phyloP scores from a whole-genome alignment of 1,284 basidiomycete species.

The Ceratobasidium sp. region DNA sequence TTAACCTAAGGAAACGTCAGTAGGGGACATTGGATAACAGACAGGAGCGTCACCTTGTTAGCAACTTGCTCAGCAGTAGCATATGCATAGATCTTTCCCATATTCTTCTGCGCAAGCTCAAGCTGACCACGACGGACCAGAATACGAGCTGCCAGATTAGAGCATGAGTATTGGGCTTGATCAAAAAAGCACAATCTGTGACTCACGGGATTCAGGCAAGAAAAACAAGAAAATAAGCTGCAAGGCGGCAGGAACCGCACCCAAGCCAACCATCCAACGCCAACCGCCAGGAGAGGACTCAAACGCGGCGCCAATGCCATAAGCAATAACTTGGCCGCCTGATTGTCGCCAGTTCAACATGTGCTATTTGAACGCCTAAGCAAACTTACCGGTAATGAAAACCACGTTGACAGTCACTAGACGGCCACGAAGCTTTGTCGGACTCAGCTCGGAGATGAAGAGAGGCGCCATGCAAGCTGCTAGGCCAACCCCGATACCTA shows the following conservation, averaged over 20 bases:
- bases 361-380: background rate
- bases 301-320: slow-evolving; percentile 78
- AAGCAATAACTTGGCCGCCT: slow-evolving; percentile 78
- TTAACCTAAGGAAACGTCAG: slow-evolving; percentile 55
- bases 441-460: slow-evolving; percentile 85
- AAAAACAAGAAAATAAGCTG: slow-evolving; percentile 69
- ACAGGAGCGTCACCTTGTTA: slow-evolving; percentile 60
- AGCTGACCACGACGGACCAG: slow-evolving; percentile 65
- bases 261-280: slow-evolving; percentile 85
- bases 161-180: background rate
- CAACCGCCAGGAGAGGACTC: slow-evolving; percentile 69
- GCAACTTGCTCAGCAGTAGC: slow-evolving; percentile 70
- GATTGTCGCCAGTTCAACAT: slow-evolving; percentile 54
- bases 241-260: slow-evolving; percentile 69
- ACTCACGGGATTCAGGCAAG: slow-evolving; percentile 75
- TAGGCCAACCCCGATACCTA: slow-evolving; percentile 62
- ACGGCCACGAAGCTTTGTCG: slow-evolving; percentile 74
- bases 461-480: slow-evolving; percentile 82
- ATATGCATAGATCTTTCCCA: slow-evolving; percentile 70
- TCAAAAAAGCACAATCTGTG: background rate
- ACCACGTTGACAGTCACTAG: slow-evolving; percentile 66
- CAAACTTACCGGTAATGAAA: slow-evolving; percentile 47
- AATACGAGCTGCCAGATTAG: slow-evolving; percentile 65
- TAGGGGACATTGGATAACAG: background rate
- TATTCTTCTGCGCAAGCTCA: slow-evolving; percentile 59